These are phyloP conservation scores for Oryza australiensis DNA, from an alignment of 176 grass and related monocot species.

Conservation along the genomic window DNA sequence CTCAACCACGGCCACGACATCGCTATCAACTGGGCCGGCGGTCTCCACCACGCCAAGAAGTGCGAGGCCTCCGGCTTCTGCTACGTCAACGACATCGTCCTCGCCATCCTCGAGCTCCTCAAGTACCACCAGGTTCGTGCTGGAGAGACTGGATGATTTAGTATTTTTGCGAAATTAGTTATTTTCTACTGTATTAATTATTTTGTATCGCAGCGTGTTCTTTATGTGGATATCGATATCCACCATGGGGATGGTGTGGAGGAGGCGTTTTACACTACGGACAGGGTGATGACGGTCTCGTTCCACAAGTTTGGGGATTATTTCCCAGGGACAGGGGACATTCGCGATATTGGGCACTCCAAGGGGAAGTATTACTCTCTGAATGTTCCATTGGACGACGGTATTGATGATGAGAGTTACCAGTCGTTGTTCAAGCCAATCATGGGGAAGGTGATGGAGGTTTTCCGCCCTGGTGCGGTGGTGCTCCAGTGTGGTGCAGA, in stretches of 20 bases:
- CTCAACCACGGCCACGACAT: constrained; percentile 94
- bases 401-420: constrained; percentile 92
- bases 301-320: constrained; percentile 99
- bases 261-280: constrained; percentile 93
- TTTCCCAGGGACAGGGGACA: constrained; percentile 85
- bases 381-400: constrained; percentile 86
- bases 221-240: constrained; percentile 94
- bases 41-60: constrained; percentile 92
- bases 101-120: constrained; percentile 88
- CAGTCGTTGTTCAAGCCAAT: constrained; percentile 94
- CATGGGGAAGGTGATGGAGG: constrained; percentile 89
- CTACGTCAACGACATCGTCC: constrained; percentile 98
- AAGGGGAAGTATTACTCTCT: constrained; percentile 88
- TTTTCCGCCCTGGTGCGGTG: constrained; percentile 76
- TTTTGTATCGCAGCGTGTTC: constrained; percentile 60
- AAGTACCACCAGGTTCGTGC: constrained; percentile 63
- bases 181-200: background rate
- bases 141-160: background rate
- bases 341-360: constrained; percentile 59
- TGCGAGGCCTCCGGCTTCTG: constrained; percentile 92
- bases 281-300: constrained; percentile 87
- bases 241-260: constrained; percentile 98
- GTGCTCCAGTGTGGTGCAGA: constrained; percentile 94
- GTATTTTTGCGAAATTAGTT: background rate
- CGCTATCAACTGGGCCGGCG: constrained; percentile 96